A percentile compares a stretch with the other conserved stretches of the same genome.
phyloP scores from a whole-genome alignment of 805 yeast species.

The Wickerhamiella nectarea region DNA sequence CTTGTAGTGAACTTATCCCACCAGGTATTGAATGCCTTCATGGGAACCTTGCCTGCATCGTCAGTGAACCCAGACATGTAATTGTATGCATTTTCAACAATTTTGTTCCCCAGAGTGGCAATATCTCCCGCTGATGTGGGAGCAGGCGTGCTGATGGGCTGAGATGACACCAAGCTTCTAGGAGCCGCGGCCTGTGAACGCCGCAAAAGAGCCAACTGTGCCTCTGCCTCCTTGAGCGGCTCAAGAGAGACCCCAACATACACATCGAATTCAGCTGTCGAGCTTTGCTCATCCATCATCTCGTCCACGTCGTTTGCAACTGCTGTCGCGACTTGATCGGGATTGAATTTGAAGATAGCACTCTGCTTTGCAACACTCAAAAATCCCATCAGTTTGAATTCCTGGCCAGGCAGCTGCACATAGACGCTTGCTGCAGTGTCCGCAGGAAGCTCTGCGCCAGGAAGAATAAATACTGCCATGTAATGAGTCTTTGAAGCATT shows the following conservation, averaged over 20 bases:
- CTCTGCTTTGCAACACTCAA: constrained; percentile 53
- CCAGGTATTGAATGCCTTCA: constrained; percentile 84
- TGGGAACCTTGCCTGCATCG: constrained; percentile 63
- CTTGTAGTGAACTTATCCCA: constrained; percentile 76
- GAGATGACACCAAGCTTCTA: constrained; percentile 17
- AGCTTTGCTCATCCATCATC: constrained; percentile 40
- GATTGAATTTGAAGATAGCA: constrained; percentile 74
- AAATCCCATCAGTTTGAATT: constrained; percentile 28
- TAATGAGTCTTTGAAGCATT: constrained; percentile 60
- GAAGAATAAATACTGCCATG: constrained; percentile 71
- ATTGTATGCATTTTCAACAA: constrained; percentile 86
- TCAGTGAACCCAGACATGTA: constrained; percentile 81
- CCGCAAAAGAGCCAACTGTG: constrained; percentile 37
- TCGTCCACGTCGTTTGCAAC: constrained; percentile 36
- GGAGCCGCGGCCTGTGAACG: constrained; percentile 17
- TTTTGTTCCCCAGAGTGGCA: constrained; percentile 65
- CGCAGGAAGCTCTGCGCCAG: constrained; percentile 58
- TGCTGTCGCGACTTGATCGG: constrained; percentile 20
- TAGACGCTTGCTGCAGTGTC: constrained; percentile 72
- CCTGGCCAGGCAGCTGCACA: constrained; percentile 60
- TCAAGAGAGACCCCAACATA: constrained; percentile 86
- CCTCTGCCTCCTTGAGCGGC: constrained; percentile 52
- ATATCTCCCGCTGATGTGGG: constrained; percentile 32
- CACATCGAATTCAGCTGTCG: constrained; percentile 27
- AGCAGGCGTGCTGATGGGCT: constrained; percentile 20